Percentiles rank a stretch among this genome's conserved stretches.
phyloP scores from a whole-genome alignment of 129 eudicot genomes.

The Daucus carota region DNA sequence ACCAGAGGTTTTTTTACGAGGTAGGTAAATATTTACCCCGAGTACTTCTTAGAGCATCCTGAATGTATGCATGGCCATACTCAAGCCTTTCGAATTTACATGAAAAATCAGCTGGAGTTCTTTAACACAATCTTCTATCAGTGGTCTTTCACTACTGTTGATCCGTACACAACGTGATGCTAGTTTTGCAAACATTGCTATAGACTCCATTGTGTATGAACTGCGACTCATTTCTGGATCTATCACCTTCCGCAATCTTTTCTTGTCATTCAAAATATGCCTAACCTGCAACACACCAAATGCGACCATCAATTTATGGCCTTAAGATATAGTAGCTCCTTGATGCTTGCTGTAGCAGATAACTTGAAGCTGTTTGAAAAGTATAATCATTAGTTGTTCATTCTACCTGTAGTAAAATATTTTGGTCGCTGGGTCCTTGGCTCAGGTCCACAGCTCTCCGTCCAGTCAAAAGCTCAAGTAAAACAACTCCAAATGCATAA shows the following conservation, averaged over 20 bases:
- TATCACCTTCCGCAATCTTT: slow-evolving; percentile 63
- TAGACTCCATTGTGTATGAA: slow-evolving; percentile 84
- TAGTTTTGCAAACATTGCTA: slow-evolving; percentile 75
- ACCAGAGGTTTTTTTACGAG: background rate
- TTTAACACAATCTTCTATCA: slow-evolving; percentile 81
- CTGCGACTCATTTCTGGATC: slow-evolving; percentile 81
- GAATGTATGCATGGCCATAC: slow-evolving; percentile 75
- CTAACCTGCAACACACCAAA: slow-evolving; percentile 59
- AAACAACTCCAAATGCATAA: slow-evolving; percentile 91
- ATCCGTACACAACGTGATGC: slow-evolving; percentile 88
- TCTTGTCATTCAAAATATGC: slow-evolving; percentile 74
- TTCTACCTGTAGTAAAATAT: slow-evolving; percentile 77
- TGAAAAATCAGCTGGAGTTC: slow-evolving; percentile 72
- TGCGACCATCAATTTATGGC: slow-evolving; percentile 1
- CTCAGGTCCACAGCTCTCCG: slow-evolving; percentile 81
- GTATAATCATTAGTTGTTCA: background rate
- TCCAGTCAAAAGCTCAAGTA: slow-evolving; percentile 94
- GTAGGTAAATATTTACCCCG: background rate
- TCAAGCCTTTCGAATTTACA: slow-evolving; percentile 78
- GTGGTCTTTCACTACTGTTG: slow-evolving; percentile 83
- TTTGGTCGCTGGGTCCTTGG: slow-evolving; percentile 93
- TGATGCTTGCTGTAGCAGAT: background rate
- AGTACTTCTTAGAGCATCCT: slow-evolving; percentile 57
- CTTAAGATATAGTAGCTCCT: background rate
- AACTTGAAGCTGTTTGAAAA: background rate